phyloP scores from a whole-genome alignment of 148 eudicot genomes.

The Nepenthes gracilis region DNA sequence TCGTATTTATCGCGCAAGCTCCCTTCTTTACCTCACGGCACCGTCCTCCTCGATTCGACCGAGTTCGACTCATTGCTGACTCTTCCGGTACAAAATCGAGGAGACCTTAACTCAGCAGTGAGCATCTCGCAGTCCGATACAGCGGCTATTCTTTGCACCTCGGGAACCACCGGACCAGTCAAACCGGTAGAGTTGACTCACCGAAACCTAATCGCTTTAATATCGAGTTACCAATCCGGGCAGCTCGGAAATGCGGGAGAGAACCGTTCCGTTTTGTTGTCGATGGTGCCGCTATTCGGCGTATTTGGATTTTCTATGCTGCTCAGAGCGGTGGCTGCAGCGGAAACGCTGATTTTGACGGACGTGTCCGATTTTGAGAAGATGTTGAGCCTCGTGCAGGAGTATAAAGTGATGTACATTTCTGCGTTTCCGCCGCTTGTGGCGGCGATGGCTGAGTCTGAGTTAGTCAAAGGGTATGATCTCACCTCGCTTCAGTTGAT shows the following conservation, averaged over 20 bases:
- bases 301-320: slow-evolving; percentile 56
- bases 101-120: too few relatives aligned
- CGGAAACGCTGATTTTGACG: slow-evolving; percentile 57
- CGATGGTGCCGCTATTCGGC: slow-evolving; percentile 86
- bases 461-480: slow-evolving; percentile 32
- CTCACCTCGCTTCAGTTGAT: slow-evolving; percentile 17
- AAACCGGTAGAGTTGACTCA: slow-evolving; percentile 79
- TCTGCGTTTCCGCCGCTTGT: slow-evolving; percentile 82
- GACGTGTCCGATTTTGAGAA: slow-evolving; percentile 74
- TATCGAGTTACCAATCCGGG: too few relatives aligned
- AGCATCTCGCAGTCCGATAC: slow-evolving; percentile 31
- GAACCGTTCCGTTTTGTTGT: slow-evolving; percentile 24
- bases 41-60: too few relatives aligned
- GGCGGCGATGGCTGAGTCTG: slow-evolving; percentile 63
- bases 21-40: neutral
- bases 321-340: slow-evolving; percentile 56
- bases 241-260: slow-evolving; percentile 23
- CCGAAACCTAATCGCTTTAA: slow-evolving; percentile 55
- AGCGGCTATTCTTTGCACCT: slow-evolving; percentile 66
- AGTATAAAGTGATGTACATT: slow-evolving; percentile 42
- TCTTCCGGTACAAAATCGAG: too few relatives aligned
- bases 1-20: too few relatives aligned
- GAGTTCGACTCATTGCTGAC: too few relatives aligned
- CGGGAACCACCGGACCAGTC: slow-evolving; percentile 80
- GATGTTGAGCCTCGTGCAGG: slow-evolving; percentile 44